phyloP scores from a whole-genome alignment of 2,329 filamentous ascomycete genomes.

The Trichophyton equinum region DNA sequence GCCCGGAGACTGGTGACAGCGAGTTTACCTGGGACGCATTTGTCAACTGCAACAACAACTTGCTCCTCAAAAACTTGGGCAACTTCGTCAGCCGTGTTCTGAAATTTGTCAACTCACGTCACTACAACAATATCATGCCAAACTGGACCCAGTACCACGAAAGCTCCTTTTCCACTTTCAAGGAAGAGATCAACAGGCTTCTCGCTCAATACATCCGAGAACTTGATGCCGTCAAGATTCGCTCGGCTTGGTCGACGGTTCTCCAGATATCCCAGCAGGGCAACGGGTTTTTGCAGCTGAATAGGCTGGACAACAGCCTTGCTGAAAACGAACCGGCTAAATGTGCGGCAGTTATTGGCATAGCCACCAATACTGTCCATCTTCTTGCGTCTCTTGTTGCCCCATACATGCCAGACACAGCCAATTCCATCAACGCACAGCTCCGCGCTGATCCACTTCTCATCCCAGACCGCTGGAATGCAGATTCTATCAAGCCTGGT shows the following conservation, averaged over 20 bases:
- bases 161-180: slow-evolving; percentile 28
- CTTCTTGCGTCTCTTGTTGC: slow-evolving; percentile 65
- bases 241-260: slow-evolving; percentile 41
- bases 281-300: slow-evolving; percentile 35
- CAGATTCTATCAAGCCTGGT: slow-evolving; percentile 48
- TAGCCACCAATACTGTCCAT: slow-evolving; percentile 73
- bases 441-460: slow-evolving; percentile 43
- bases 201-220: slow-evolving; percentile 45
- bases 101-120: slow-evolving; percentile 49
- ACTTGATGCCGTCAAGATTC: slow-evolving; percentile 49
- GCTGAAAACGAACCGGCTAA: slow-evolving; percentile 47
- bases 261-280: slow-evolving; percentile 47
- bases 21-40: slow-evolving; percentile 74
- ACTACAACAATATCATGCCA: slow-evolving; percentile 56
- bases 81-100: slow-evolving; percentile 51
- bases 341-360: slow-evolving; percentile 54
- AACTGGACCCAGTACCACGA: slow-evolving; percentile 29
- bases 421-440: slow-evolving; percentile 63
- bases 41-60: slow-evolving; percentile 65
- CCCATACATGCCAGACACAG: slow-evolving; percentile 72
- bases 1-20: slow-evolving; percentile 66
- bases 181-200: slow-evolving; percentile 39
- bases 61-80: slow-evolving; percentile 53
- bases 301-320: slow-evolving; percentile 50
- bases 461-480: slow-evolving; percentile 49